Conservation (phyloP, 345 rosid species). For the Hypericum androsaemum region DNA sequence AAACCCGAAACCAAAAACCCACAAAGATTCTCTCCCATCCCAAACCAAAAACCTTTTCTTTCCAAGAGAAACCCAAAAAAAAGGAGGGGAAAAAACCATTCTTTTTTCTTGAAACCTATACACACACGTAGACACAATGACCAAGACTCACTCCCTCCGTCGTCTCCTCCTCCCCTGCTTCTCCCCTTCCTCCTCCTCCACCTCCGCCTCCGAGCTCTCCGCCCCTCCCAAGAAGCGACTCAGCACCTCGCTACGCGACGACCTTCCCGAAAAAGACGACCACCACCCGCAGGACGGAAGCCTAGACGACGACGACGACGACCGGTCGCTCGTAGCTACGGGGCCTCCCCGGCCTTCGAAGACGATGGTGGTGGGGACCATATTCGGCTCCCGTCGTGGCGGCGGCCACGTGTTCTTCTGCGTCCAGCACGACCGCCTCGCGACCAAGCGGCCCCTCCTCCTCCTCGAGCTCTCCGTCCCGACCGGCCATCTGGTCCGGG, state of each 20-base stretch:
- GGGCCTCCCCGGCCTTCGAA: constrained; percentile 50
- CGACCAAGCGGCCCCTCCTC: constrained; percentile 44
- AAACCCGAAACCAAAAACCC: no score
- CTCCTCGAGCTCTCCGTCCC: constrained; percentile 69
- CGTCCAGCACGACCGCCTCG: constrained; percentile 69
- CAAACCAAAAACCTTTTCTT: neutral
- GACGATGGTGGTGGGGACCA: constrained; percentile 76
- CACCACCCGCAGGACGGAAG: constrained; percentile 9
- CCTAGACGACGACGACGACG: constrained; percentile 22
- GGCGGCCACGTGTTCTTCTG: constrained; percentile 90
- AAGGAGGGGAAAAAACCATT: no score
- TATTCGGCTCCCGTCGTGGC: constrained; percentile 67
- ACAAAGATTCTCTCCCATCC: neutral
- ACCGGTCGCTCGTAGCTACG: constrained; percentile 12
- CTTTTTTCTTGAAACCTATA: no score
- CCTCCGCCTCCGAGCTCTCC: constrained; percentile 13
- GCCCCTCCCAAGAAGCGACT: constrained; percentile 48
- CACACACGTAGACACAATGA: constrained; percentile 35
- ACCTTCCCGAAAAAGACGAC: constrained; percentile 18
- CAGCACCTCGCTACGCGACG: constrained; percentile 66
- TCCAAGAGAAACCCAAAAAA: neutral
- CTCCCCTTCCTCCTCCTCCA: constrained; percentile 26
- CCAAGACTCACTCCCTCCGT: constrained; percentile 62
- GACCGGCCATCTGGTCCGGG: constrained; percentile 52
- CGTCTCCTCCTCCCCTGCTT: constrained; percentile 63